Conservation (phyloP, 176 grass and related monocot species). For the Poa annua region DNA sequence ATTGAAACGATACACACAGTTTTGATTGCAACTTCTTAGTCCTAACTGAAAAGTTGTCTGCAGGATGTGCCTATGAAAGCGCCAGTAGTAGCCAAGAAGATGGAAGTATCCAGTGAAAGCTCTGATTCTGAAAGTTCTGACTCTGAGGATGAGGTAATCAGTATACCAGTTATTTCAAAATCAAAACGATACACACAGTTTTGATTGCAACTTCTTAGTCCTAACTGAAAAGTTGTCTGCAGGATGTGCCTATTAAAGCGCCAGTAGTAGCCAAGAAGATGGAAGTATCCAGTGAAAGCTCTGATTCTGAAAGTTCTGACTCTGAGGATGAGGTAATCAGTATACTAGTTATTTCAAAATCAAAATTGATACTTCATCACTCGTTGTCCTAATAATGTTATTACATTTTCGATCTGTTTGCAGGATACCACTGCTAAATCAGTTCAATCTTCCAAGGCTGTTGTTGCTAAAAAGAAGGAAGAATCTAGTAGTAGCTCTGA, state of each 20-base stretch:
- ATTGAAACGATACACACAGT: too few relatives aligned
- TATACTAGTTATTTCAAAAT: not conserved
- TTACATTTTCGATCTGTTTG: not conserved
- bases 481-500: constrained; percentile 59
- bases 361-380: not conserved
- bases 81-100: constrained; percentile 33
- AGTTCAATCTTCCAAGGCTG: constrained; percentile 36
- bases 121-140: constrained; percentile 47
- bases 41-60: constrained; percentile 4
- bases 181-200: not conserved
- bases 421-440: constrained; percentile 46
- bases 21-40: not conserved
- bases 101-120: constrained; percentile 49
- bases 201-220: not conserved
- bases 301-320: constrained; percentile 44
- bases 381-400: not conserved
- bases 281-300: constrained; percentile 51
- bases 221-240: constrained; percentile 9
- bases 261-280: constrained; percentile 35
- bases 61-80: constrained; percentile 36
- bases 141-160: constrained; percentile 44
- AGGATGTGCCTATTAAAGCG: constrained; percentile 35
- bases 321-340: constrained; percentile 44
- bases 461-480: constrained; percentile 46
- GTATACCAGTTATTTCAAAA: not conserved